phyloP scores from a whole-genome alignment of 2,329 filamentous ascomycete species.

The Paecilomyces sp. region DNA sequence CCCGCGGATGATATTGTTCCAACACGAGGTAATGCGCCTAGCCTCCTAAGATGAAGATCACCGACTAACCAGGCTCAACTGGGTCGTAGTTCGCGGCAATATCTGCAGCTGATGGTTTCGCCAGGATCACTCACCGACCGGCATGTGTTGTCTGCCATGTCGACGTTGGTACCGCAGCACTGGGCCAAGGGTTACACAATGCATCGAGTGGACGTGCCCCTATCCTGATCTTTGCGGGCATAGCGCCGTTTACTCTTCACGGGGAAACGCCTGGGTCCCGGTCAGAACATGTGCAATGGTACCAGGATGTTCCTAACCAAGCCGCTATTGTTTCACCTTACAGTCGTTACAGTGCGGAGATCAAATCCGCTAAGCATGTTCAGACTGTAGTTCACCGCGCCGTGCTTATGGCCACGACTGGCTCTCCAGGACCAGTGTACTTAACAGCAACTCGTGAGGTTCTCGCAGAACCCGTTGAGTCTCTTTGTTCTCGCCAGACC shows the following conservation, averaged over 20 bases:
- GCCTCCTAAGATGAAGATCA: not conserved
- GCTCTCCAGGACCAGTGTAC: slow-evolving; percentile 72
- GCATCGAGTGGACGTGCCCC: slow-evolving; percentile 64
- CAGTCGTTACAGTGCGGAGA: slow-evolving; percentile 72
- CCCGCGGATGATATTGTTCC: slow-evolving; percentile 11
- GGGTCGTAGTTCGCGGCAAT: slow-evolving; percentile 10
- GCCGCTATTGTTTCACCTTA: slow-evolving; percentile 73
- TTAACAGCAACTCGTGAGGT: slow-evolving; percentile 70
- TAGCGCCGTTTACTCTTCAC: slow-evolving; percentile 66
- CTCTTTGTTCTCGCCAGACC: slow-evolving; percentile 57
- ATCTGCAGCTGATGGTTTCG: slow-evolving; percentile 11
- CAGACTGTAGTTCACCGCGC: slow-evolving; percentile 83
- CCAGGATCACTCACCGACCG: slow-evolving; percentile 8
- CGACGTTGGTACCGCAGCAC: slow-evolving; percentile 69
- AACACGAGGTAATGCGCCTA: slow-evolving; percentile 8
- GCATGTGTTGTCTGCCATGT: slow-evolving; percentile 66
- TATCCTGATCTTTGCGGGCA: slow-evolving; percentile 66
- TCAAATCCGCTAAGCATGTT: slow-evolving; percentile 73
- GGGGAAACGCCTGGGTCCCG: slow-evolving; percentile 65
- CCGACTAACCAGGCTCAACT: not conserved
- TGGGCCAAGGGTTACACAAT: slow-evolving; percentile 72
- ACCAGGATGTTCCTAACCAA: slow-evolving; percentile 73
- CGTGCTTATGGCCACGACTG: slow-evolving; percentile 67
- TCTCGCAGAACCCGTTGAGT: slow-evolving; percentile 70
- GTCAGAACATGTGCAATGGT: slow-evolving; percentile 78